phyloP scores from a whole-genome alignment of 225 moss, liverwort and hornwort genomes.

The Lunularia cruciata region DNA sequence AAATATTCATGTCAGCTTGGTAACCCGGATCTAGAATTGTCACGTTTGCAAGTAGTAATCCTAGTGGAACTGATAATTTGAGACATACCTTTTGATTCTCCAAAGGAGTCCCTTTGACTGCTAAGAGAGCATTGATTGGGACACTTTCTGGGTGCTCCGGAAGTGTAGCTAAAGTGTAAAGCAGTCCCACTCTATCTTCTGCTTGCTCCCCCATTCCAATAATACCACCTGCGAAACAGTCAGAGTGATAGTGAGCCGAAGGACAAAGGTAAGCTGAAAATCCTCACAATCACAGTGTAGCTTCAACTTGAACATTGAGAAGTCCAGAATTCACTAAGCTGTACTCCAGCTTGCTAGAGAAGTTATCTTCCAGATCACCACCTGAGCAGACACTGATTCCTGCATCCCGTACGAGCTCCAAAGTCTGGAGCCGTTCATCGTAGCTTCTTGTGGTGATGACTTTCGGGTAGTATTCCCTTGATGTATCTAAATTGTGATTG shows the following conservation, averaged over 20 bases:
- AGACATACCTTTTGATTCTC: constrained; percentile 84
- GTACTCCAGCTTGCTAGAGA: neutral
- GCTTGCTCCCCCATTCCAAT: constrained; percentile 96
- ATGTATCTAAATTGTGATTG: constrained; percentile 94
- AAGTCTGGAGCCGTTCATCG: constrained; percentile 93
- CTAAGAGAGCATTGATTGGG: constrained; percentile 92
- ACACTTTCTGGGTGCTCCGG: constrained; percentile 99
- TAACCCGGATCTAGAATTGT: no score
- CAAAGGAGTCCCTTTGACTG: constrained; percentile 89
- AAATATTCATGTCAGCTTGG: no score
- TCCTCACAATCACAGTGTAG: no score
- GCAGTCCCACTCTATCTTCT: constrained; percentile 90
- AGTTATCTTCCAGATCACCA: constrained; percentile 15
- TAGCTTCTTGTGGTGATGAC: constrained; percentile 87
- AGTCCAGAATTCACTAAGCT: no score
- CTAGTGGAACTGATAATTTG: no score
- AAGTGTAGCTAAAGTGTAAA: constrained; percentile 91
- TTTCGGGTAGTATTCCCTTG: constrained; percentile 83
- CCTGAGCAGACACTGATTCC: constrained; percentile 99
- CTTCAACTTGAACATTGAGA: no score
- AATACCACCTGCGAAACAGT: constrained; percentile 69
- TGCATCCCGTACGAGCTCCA: constrained; percentile 83
- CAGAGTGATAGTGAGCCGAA: neutral
- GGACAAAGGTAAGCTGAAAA: no score
- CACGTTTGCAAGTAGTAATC: no score